phyloP scores from a whole-genome alignment of 2,329 filamentous ascomycete species.

The Fusarium sororula region DNA sequence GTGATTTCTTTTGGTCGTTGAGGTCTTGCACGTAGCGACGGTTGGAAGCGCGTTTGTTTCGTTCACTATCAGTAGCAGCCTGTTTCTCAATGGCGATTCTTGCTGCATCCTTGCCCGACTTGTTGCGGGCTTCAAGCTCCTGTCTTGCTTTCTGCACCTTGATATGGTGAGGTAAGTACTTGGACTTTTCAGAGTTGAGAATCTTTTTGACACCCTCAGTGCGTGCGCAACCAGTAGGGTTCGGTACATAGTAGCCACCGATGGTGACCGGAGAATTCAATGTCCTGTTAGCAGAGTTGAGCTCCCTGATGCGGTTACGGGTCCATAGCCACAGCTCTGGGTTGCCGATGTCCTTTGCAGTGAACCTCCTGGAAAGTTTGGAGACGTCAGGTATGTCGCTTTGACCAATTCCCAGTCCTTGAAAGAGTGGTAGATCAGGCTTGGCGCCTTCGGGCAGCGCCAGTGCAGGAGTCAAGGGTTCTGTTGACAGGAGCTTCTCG shows the following conservation, averaged over 20 bases:
- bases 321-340: conserved; percentile 67
- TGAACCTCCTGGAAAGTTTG: conserved; percentile 60
- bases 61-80: conserved; percentile 86
- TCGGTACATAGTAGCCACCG: conserved; percentile 82
- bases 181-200: conserved; percentile 95
- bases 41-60: conserved; percentile 94
- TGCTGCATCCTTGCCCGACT: conserved; percentile 73
- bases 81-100: conserved; percentile 82
- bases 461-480: conserved; percentile 56
- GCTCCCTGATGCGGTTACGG: conserved; percentile 63
- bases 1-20: conserved; percentile 90
- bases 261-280: conserved; percentile 55
- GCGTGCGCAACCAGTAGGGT: conserved; percentile 83
- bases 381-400: conserved; percentile 60
- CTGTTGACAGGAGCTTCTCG: conserved; percentile 60
- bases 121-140: conserved; percentile 83
- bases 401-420: conserved; percentile 53
- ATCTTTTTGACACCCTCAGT: conserved; percentile 97
- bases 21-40: conserved; percentile 93
- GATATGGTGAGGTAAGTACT: conserved; percentile 97
- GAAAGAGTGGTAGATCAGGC: conserved; percentile 57
- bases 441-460: conserved; percentile 55
- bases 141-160: conserved; percentile 92
- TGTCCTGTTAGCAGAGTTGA: conserved; percentile 55
- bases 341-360: conserved; percentile 55